Base-by-base conservation (phyloP, 495 filamentous ascomycete species). In the Gamarada debralockiae region DNA sequence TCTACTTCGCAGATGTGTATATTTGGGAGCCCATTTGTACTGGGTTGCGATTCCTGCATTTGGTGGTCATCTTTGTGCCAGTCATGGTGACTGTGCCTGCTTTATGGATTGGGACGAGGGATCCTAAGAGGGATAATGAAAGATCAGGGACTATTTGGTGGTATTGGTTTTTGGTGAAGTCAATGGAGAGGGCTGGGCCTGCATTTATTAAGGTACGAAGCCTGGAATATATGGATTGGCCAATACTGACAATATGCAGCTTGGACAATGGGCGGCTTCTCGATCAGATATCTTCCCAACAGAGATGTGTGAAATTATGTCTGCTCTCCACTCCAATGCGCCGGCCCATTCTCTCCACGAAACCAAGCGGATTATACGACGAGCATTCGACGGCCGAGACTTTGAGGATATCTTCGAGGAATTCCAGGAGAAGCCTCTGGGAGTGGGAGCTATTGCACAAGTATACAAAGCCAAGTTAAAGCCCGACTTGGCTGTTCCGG, bases 261-360 rank as follows among this genome's bases (percentile, higher is more conserved):
- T 99, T 48, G 95, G 95, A 21, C 95, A 99, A 87, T 99, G 95
- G 93, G 95, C 95, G 20, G 95, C 95, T 10, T 97, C 93, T 3
- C 80, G 95, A 62, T 86, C 92, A 52, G 95, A 99, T 65, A 95
- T 99, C 64, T 99, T 99, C 67, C 92, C 95, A n/a, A 85, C 76
- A 10, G 83, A 96, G 65, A 80, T 99, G 76, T 99, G 95, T 70
- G 80, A 75, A 31, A 81, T 87, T 62, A 95, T 99, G 93, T 96
- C 92, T 0, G 87, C 90, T 47, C 82, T 99, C 3, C 95, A 99
- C 65, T 97, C 92, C 2, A 77, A 97, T 65, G 91, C 92, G 0
- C 92, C 91, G 0, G 90, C 95, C 12, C 95, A 99, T 68, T 89
- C 91, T 1, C 70, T 99, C 4, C 73, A 79, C 27, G 77, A 79